Conservation (phyloP, 768 basidiomycete genomes). For the Lactarius hatsudake region DNA sequence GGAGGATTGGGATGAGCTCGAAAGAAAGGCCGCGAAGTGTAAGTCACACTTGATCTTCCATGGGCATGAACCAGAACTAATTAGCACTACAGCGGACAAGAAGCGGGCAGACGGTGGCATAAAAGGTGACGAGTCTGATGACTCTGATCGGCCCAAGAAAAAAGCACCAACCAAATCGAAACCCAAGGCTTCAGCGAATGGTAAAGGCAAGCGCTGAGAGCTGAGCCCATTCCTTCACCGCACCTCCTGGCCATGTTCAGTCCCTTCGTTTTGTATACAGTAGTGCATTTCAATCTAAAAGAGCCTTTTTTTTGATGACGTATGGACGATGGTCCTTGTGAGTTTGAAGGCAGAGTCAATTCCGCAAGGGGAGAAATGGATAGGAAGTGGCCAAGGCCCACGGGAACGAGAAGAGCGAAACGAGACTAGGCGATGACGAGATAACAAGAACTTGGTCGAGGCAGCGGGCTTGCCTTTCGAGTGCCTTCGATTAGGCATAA, state of each 20-base stretch:
- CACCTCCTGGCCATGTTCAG: conserved; percentile 9
- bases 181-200: conserved; percentile 33
- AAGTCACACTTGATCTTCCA: conserved; percentile 39
- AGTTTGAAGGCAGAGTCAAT: not conserved
- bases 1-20: conserved; percentile 96
- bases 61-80: conserved; percentile 3
- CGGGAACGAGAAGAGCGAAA: not conserved
- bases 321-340: not conserved
- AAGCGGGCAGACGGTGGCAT: conserved; percentile 37
- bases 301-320: not conserved
- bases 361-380: not conserved
- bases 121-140: conserved; percentile 39
- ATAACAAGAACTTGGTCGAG: not conserved
- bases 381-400: not conserved
- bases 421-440: not conserved
- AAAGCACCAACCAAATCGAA: conserved; percentile 36
- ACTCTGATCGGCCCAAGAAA: conserved; percentile 42
- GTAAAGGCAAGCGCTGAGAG: conserved; percentile 29
- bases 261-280: conserved; percentile 22
- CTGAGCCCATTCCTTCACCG: not conserved
- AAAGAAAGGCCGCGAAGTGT: conserved; percentile 83
- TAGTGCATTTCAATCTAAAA: conserved; percentile 2
- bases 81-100: conserved; percentile 41
- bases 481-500: not conserved
- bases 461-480: not conserved